Percentiles rank a stretch among this genome's conserved stretches.
phyloP scores from a whole-genome alignment of 192 early-diverging fungal genomes.

The Backusella tuberculispora region DNA sequence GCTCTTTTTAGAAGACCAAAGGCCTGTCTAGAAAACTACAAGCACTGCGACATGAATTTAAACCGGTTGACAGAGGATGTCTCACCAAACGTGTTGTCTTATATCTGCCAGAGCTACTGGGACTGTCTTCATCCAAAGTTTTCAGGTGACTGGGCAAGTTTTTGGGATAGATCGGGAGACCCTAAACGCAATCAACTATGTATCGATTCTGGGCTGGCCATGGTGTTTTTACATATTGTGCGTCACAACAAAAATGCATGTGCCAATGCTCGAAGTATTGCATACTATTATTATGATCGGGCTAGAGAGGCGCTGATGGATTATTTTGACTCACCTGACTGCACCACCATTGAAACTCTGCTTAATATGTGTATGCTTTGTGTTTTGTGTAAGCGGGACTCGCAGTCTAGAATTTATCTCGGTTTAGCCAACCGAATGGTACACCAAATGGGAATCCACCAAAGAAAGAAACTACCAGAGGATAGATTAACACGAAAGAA shows the following conservation, averaged over 20 bases:
- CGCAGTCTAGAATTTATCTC: slow-evolving; percentile 40
- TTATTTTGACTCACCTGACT: slow-evolving; percentile 42
- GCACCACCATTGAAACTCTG: slow-evolving; percentile 41
- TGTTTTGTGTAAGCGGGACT: slow-evolving; percentile 33
- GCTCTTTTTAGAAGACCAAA: slow-evolving; percentile 26
- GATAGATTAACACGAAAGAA: slow-evolving; percentile 28
- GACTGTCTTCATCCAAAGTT: slow-evolving; percentile 45
- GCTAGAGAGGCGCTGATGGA: slow-evolving; percentile 36
- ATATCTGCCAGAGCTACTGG: slow-evolving; percentile 40
- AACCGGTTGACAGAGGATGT: slow-evolving; percentile 30
- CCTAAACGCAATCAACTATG: slow-evolving; percentile 40
- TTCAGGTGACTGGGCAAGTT: slow-evolving; percentile 35
- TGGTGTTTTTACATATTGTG: slow-evolving; percentile 39
- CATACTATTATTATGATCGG: slow-evolving; percentile 35
- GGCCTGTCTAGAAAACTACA: slow-evolving; percentile 26
- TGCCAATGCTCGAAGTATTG: slow-evolving; percentile 28
- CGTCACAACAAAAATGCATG: slow-evolving; percentile 35
- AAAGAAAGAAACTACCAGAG: slow-evolving; percentile 13
- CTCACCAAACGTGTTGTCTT: slow-evolving; percentile 31
- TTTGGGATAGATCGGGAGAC: slow-evolving; percentile 39
- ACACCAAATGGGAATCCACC: slow-evolving; percentile 34
- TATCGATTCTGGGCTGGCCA: slow-evolving; percentile 38
- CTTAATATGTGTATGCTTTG: slow-evolving; percentile 43
- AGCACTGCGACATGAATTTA: slow-evolving; percentile 17
- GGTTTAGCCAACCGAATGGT: slow-evolving; percentile 39